These are phyloP conservation scores for Lepidium aucheri DNA, from an alignment of 345 rosid genomes.

Conservation along the genomic window DNA sequence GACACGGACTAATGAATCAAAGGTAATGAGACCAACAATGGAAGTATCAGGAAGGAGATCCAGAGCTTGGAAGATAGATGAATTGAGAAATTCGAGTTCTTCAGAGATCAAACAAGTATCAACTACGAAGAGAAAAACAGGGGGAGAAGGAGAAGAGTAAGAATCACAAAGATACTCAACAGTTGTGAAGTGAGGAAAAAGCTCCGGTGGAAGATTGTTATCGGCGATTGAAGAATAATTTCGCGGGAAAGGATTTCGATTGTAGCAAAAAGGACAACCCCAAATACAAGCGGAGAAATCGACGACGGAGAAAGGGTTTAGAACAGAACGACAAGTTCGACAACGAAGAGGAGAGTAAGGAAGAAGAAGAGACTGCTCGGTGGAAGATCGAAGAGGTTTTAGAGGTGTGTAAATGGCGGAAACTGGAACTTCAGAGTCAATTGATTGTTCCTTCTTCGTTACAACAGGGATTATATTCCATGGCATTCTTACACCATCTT, in stretches of 20 bases:
- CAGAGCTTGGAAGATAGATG: slow-evolving; percentile 72
- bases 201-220: slow-evolving; percentile 87
- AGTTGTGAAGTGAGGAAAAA: slow-evolving; percentile 77
- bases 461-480: slow-evolving; percentile 84
- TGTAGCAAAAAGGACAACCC: slow-evolving; percentile 94
- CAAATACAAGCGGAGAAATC: slow-evolving; percentile 78
- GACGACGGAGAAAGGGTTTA: slow-evolving; percentile 72
- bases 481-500: slow-evolving; percentile 71
- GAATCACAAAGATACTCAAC: slow-evolving; percentile 57
- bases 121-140: slow-evolving; percentile 69
- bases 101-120: slow-evolving; percentile 85
- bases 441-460: slow-evolving; percentile 49
- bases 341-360: slow-evolving; percentile 90
- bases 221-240: slow-evolving; percentile 69
- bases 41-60: slow-evolving; percentile 66
- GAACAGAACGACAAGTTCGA: slow-evolving; percentile 78
- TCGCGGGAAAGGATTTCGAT: slow-evolving; percentile 77
- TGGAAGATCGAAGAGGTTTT: slow-evolving; percentile 38
- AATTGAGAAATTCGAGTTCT: slow-evolving; percentile 72
- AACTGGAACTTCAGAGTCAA: slow-evolving; percentile 69
- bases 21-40: slow-evolving; percentile 73
- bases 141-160: slow-evolving; percentile 41
- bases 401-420: slow-evolving; percentile 80
- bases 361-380: slow-evolving; percentile 43
- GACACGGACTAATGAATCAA: slow-evolving; percentile 66